These are phyloP conservation scores for Alternaria novae-zelandiae DNA, from an alignment of 2,329 filamentous ascomycete genomes.

Conservation along the genomic window DNA sequence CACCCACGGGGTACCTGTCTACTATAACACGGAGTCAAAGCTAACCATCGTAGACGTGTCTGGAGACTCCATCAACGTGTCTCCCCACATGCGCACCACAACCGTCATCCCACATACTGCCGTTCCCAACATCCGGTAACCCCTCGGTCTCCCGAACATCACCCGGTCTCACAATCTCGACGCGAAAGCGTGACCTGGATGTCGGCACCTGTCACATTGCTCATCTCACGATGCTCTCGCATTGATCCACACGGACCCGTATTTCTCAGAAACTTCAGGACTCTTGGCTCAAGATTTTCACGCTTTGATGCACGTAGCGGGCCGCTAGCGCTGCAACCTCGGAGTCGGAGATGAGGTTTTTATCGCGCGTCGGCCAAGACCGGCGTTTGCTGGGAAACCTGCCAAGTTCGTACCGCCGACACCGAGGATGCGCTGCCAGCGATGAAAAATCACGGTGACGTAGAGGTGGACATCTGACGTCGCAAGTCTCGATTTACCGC, in stretches of 20 bases:
- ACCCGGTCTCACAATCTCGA: conserved; percentile 17
- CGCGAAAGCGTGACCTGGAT: conserved; percentile 1
- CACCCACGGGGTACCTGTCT: not conserved
- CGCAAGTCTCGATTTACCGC: not conserved
- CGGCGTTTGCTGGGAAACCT: conserved; percentile 15
- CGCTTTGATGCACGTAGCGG: conserved; percentile 16
- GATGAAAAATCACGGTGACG: not conserved
- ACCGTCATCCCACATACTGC: conserved; percentile 7
- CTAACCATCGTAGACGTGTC: conserved; percentile 7
- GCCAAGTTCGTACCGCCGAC: not conserved
- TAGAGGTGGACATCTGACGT: not conserved
- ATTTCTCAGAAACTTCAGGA: conserved; percentile 28
- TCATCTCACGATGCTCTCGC: conserved; percentile 9
- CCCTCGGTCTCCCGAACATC: conserved; percentile 16
- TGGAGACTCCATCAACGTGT: conserved; percentile 2
- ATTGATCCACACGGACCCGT: conserved; percentile 27
- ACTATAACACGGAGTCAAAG: conserved; percentile 1
- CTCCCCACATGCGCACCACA: conserved; percentile 7
- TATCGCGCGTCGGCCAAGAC: conserved; percentile 26
- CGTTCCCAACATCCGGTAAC: conserved; percentile 1
- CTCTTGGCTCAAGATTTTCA: conserved; percentile 19
- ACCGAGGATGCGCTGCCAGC: not conserved
- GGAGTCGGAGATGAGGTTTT: conserved; percentile 22
- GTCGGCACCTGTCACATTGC: conserved; percentile 8
- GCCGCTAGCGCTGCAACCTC: conserved; percentile 33